Evolutionary conservation across 1,284 basidiomycete genomes (phyloP), one percentile per base, ranked within the genome.

Genomic region (Trichosporon sp.): DNA sequence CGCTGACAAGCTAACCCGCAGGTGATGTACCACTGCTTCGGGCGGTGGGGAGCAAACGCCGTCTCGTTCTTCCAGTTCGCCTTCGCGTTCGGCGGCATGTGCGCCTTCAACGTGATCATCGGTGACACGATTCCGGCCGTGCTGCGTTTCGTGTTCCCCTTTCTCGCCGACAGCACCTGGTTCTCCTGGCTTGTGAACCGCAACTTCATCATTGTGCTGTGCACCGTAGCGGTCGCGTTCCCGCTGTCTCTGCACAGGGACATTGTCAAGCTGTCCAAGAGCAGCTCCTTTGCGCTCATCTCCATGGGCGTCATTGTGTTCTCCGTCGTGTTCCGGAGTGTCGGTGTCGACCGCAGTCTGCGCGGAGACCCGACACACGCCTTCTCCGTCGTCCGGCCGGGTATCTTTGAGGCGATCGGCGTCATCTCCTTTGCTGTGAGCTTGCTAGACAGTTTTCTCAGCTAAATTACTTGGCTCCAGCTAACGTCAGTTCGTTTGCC

Each of bases 31-130:
- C 91, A 91, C 71, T 98, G 95, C 84, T 99, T 96, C 80, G 97
- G 97, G 8, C 85, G 89, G 4, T 90, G 89, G 70, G 95, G 95
- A 37, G 89, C 93, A 67, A 92, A 93, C 2, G 93, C 94, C 0
- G 94, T 98, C 12, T 97, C 95, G 0, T 92, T 98, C 83, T 99
- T 99, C 83, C 97, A 99, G 81, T 98, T 99, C 79, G 88, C 94
- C 0, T 98, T 98, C 79, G 96, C 96, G 1, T 98, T 97, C 76
- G 96, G 96, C 78, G 95, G 94, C 37, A 97, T 96, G 93, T 96
- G 93, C 77, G 95, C 95, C 0, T 97, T 97, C 82, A 93, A 94
- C 38, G 95, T 97, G 76, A 96, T 96, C 65, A 83, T 83, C 76
- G 91, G 97, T 76, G 97, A 99, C 83, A 97, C 96, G 1, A 93